These are phyloP conservation scores for Verticillium nubilum DNA, from an alignment of 2,329 filamentous ascomycete genomes.

Conservation along the genomic window DNA sequence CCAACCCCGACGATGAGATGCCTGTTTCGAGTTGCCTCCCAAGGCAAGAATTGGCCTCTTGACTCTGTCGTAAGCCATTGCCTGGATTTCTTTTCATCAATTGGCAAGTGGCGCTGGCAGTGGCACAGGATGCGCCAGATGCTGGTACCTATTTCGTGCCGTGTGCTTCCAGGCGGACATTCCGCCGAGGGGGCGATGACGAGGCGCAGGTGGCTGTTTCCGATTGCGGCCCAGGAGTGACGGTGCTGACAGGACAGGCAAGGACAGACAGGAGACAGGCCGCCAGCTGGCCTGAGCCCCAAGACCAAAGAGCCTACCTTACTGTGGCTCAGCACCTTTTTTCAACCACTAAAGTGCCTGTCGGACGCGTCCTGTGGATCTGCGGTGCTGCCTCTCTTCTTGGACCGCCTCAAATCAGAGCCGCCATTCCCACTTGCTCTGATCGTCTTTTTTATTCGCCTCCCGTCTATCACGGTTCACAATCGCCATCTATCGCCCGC, in stretches of 20 bases:
- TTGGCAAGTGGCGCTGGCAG: neutral
- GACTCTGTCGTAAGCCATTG: neutral
- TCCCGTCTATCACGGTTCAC: neutral
- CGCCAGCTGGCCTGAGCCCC: neutral
- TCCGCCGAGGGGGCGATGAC: slow-evolving; percentile 26
- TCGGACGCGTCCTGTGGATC: neutral
- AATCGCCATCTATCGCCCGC: too few relatives aligned
- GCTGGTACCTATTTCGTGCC: neutral
- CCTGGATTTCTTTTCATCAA: neutral
- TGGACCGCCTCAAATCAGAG: neutral
- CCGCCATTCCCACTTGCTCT: neutral
- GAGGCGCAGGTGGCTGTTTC: slow-evolving; percentile 24
- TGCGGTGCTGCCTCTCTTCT: neutral
- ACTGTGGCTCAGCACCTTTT: neutral
- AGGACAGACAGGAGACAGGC: neutral
- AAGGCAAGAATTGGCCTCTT: neutral
- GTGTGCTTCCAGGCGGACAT: neutral
- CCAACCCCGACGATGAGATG: neutral
- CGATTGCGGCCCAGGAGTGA: slow-evolving; percentile 4
- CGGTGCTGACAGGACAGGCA: neutral
- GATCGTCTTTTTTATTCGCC: neutral
- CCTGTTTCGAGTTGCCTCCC: neutral
- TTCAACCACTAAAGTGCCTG: neutral
- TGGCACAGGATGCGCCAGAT: neutral
- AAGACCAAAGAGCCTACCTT: neutral